Evolutionary conservation across 192 early-diverging fungal species (phyloP).

Genomic region (Thamnidium elegans): DNA sequence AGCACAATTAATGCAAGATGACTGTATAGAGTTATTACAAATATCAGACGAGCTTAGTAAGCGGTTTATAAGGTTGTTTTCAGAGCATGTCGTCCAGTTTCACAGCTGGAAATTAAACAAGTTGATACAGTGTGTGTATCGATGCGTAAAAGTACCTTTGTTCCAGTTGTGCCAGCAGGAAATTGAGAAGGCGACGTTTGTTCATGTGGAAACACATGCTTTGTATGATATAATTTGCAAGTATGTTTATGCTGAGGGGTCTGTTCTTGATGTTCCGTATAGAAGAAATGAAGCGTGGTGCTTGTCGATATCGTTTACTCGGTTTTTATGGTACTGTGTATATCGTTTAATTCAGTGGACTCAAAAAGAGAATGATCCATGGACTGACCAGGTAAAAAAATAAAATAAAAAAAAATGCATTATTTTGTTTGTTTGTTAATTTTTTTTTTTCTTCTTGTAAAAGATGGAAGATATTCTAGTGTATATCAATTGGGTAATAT

Average conservation of each 20-base stretch:
- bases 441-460: background rate
- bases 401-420: background rate
- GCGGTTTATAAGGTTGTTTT: background rate
- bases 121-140: background rate
- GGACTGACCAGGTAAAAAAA: background rate
- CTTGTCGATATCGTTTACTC: background rate
- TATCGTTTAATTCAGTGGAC: background rate
- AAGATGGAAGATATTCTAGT: slow-evolving; percentile 11
- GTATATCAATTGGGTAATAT: slow-evolving; percentile 11
- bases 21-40: background rate
- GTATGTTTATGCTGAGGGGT: background rate
- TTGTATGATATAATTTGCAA: too few species aligned
- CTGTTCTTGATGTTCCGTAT: background rate
- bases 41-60: background rate
- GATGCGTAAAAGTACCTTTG: too few species aligned
- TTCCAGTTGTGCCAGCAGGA: background rate
- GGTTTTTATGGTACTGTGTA: background rate
- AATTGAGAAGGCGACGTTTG: background rate
- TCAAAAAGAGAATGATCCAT: background rate
- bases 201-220: background rate
- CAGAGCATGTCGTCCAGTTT: background rate
- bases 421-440: too few species aligned
- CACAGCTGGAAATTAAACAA: background rate
- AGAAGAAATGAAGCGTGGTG: background rate
- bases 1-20: too few species aligned